Evolutionary conservation across 768 basidiomycete species (phyloP), one percentile per base, ranked within the genome.

Genomic region (Hortiboletus campestris): DNA sequence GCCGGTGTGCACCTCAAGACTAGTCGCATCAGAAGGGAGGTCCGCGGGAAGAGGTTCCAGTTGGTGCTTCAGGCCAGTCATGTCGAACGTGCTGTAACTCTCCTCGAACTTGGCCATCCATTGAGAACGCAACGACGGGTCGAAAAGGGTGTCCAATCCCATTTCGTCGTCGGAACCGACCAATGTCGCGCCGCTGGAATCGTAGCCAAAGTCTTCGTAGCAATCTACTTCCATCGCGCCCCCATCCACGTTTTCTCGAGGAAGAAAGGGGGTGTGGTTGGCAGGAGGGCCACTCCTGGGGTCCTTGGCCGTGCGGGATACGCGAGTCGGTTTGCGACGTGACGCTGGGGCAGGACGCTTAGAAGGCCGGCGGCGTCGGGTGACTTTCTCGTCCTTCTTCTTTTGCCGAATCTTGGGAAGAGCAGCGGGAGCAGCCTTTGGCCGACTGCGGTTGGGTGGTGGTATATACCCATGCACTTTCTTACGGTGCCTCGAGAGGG

Each of bases 401-500:
- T 13, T 39, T 20, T 38, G 49, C 4, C 19, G 35, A 13, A 34
- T 17, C 2, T 42, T 20, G 32, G 44, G 39, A n/a, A 29, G 22
- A 5, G 29, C 3, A 8, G 32, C 7, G 6, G 45, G 5, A 34
- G 3, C 16, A 31, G 6, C 19, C 1, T 13, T 45, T 11, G 19
- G n/a, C 6, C 53, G 51, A 29, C 36, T 4, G 17, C 56, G 66
- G 41, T 40, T 45, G 6, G 42, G 41, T 2, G 46, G 51, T 9
- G 70, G 64, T 14, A 60, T 19, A 36, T 70, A 57, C 1, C 53
- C 63, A 17, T 72, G 71, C 17, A 20, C 19, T 14, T 43, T 49
- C 42, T 65, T 62, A 8, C 71, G 59, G 46, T 72, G 67, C 43
- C 52, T 68, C 6, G 68, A 56, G 8, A 72, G 43, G 32, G 65